Conservation (phyloP, 495 filamentous ascomycete genomes). For the Paragyromitra xinjiangensis region DNA sequence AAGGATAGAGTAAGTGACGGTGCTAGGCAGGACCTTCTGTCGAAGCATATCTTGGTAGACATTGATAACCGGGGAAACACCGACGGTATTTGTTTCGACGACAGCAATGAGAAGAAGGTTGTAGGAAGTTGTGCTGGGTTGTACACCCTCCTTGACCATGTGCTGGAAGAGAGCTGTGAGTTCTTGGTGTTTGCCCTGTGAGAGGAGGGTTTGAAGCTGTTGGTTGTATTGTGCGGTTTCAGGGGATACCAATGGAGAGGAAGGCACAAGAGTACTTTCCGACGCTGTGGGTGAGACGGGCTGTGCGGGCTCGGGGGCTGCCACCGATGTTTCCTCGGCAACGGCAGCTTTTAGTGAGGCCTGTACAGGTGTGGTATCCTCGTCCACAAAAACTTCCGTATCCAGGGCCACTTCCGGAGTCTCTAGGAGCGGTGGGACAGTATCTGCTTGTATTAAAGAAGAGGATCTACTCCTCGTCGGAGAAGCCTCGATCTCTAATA, state of each 20-base stretch:
- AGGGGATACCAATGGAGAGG: constrained; percentile 57
- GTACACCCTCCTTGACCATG: constrained; percentile 78
- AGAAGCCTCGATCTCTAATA: constrained; percentile 47
- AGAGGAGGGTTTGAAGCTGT: constrained; percentile 75
- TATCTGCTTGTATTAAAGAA: constrained; percentile 41
- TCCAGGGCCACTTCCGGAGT: constrained; percentile 14
- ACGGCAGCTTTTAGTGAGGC: constrained; percentile 58
- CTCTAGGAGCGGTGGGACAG: constrained; percentile 38
- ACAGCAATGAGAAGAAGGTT: constrained; percentile 86
- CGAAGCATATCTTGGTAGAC: constrained; percentile 96
- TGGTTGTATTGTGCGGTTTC: constrained; percentile 70
- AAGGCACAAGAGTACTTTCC: constrained; percentile 32
- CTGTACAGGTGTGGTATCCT: constrained; percentile 61
- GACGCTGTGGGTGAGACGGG: constrained; percentile 60
- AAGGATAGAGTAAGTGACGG: constrained; percentile 83
- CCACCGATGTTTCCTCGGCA: constrained; percentile 51
- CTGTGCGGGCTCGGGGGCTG: constrained; percentile 55
- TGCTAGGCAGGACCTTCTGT: constrained; percentile 80
- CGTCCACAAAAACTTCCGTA: constrained; percentile 35
- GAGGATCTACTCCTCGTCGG: constrained; percentile 44
- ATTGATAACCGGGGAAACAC: constrained; percentile 81
- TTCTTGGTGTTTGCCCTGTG: constrained; percentile 75
- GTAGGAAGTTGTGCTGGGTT: constrained; percentile 83
- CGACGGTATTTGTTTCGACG: constrained; percentile 60
- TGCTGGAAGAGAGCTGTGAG: constrained; percentile 89